Percentiles rank a stretch among this genome's conserved stretches.
Evolutionary conservation across 495 filamentous ascomycete genomes (phyloP).

Genomic region (Aspergillus incahuasiensis): DNA sequence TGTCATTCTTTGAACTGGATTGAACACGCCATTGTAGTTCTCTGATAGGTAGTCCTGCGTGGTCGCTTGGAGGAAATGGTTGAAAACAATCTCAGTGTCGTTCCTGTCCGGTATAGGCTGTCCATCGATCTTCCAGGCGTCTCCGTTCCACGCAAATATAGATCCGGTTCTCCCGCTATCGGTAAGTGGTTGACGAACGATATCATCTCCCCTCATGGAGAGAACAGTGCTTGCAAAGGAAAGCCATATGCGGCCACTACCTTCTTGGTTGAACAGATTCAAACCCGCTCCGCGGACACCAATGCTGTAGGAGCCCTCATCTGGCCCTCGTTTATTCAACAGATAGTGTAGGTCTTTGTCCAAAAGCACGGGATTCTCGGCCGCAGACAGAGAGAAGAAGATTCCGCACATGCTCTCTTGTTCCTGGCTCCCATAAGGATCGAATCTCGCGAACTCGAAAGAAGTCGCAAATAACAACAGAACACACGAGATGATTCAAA

Average conservation of each 20-base stretch:
- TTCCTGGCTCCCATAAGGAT: conserved; percentile 1
- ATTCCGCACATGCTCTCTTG: conserved; percentile 58
- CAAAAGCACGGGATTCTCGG: conserved; percentile 25
- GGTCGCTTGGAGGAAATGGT: conserved; percentile 52
- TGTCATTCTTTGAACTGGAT: conserved; percentile 36
- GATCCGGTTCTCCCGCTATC: conserved; percentile 53
- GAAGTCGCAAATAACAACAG: background rate
- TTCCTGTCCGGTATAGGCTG: conserved; percentile 63
- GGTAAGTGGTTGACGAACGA: conserved; percentile 70
- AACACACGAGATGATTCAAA: background rate
- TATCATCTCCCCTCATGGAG: conserved; percentile 67
- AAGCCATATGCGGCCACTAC: conserved; percentile 31
- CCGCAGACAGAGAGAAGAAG: conserved; percentile 50
- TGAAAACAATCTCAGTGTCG: conserved; percentile 70
- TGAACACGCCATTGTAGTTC: conserved; percentile 6
- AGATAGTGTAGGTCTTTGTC: conserved; percentile 37
- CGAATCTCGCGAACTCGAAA: background rate
- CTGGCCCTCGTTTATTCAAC: conserved; percentile 53
- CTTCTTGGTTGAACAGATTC: conserved; percentile 2
- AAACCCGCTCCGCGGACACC: conserved; percentile 8
- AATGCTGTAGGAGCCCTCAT: conserved; percentile 36
- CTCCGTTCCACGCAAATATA: conserved; percentile 96
- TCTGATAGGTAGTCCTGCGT: conserved; percentile 12
- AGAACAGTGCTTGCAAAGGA: conserved; percentile 81
- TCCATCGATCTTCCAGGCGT: conserved; percentile 76